Conservation (phyloP, 345 rosid genomes). For the Melaleuca alternifolia region DNA sequence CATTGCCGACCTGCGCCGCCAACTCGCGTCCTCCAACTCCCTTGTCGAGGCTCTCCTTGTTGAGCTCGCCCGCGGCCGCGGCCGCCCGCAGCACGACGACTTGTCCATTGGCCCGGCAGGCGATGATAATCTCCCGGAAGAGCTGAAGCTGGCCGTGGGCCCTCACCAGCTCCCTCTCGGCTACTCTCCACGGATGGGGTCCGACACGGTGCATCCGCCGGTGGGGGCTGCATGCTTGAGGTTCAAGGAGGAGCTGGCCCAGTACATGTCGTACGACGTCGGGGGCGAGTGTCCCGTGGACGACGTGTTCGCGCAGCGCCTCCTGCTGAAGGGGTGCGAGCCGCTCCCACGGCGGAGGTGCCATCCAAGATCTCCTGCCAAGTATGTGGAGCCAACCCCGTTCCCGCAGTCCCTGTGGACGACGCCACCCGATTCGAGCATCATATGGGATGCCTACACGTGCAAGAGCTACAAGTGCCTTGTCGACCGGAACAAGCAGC, state of each 20-base stretch:
- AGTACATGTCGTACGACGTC: conserved; percentile 28
- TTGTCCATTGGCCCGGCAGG: not conserved
- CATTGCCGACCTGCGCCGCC: conserved; percentile 13
- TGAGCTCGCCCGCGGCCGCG: conserved; percentile 3
- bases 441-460: conserved; percentile 37
- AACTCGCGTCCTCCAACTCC: conserved; percentile 30
- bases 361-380: conserved; percentile 18
- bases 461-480: conserved; percentile 42
- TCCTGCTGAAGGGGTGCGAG: conserved; percentile 41
- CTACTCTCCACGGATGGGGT: conserved; percentile 17
- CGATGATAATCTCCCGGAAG: conserved; percentile 1
- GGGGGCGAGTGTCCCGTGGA: conserved; percentile 39
- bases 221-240: conserved; percentile 31
- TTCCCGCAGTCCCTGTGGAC: conserved; percentile 27
- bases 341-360: conserved; percentile 44
- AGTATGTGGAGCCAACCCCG: conserved; percentile 23
- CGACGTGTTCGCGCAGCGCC: conserved; percentile 35
- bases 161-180: conserved; percentile 37
- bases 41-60: conserved; percentile 15
- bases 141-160: conserved; percentile 24
- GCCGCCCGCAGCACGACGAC: not conserved
- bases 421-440: conserved; percentile 22
- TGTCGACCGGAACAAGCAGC: conserved; percentile 14
- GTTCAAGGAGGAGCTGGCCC: conserved; percentile 28
- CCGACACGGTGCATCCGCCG: conserved; percentile 20